These are phyloP conservation scores for Trametes versicolor DNA, from an alignment of 1,284 basidiomycete genomes.

Conservation along the genomic window DNA sequence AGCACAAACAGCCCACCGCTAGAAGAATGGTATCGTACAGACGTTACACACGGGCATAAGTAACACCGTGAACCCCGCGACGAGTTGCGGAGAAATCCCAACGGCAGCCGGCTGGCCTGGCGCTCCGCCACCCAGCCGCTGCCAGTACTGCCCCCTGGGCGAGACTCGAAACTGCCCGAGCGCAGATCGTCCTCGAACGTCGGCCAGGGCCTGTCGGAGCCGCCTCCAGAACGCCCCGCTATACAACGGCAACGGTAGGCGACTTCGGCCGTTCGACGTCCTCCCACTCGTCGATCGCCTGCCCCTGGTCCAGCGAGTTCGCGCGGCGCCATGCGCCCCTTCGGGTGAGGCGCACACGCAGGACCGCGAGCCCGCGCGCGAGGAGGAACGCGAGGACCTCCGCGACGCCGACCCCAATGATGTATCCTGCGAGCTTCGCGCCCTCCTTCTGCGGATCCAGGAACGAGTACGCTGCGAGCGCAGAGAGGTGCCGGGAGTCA, in stretches of 20 bases:
- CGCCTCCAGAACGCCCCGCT: not conserved
- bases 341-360: conserved; percentile 31
- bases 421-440: conserved; percentile 56
- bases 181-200: conserved; percentile 1
- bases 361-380: conserved; percentile 32
- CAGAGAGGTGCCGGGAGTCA: conserved; percentile 10
- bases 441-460: conserved; percentile 51
- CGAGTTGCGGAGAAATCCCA: not conserved
- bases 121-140: not conserved
- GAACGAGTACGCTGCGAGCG: conserved; percentile 54
- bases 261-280: conserved; percentile 32
- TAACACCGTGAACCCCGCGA: not conserved
- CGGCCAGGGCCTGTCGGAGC: not conserved
- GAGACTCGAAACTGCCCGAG: not conserved
- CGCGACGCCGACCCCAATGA: conserved; percentile 40
- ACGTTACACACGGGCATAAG: not conserved
- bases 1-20: not conserved
- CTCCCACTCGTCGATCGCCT: conserved; percentile 38
- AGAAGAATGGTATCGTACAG: not conserved
- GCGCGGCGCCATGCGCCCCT: not conserved
- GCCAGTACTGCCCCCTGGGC: not conserved
- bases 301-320: not conserved
- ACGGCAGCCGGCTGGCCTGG: not conserved
- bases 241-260: conserved; percentile 24
- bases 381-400: conserved; percentile 39